Evolutionary conservation across 2,329 filamentous ascomycete species (phyloP).

Genomic region (Mariannaea sp.): DNA sequence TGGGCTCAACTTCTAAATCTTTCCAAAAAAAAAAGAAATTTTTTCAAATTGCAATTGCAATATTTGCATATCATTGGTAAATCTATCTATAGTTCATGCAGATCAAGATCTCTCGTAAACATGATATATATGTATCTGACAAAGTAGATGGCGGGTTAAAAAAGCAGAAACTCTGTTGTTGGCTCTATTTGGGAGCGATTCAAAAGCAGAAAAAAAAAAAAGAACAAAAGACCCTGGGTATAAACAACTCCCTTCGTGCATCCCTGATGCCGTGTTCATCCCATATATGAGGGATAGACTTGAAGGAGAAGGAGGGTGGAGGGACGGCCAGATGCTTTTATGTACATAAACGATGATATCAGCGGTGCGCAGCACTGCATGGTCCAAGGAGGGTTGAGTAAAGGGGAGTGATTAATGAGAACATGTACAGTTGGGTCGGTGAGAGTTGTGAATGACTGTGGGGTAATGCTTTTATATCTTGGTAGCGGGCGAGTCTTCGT

Average conservation of each 20-base stretch:
- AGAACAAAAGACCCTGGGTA: slow-evolving; percentile 29
- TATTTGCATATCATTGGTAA: slow-evolving; percentile 32
- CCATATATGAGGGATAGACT: slow-evolving; percentile 14
- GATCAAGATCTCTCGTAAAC: slow-evolving; percentile 1
- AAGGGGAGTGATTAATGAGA: slow-evolving; percentile 4
- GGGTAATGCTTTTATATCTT: not conserved
- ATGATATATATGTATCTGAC: slow-evolving; percentile 1
- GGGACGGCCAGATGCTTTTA: slow-evolving; percentile 1
- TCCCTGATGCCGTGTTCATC: slow-evolving; percentile 7
- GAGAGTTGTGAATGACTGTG: not conserved
- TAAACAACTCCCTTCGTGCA: slow-evolving; percentile 30
- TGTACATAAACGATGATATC: not conserved
- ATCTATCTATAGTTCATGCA: slow-evolving; percentile 21
- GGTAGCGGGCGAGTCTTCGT: not conserved
- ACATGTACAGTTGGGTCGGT: not conserved
- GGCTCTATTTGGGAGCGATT: not conserved
- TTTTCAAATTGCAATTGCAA: slow-evolving; percentile 6
- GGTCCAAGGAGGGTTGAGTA: not conserved
- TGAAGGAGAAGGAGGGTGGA: too few species aligned
- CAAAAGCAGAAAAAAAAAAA: slow-evolving; percentile 13
- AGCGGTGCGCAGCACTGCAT: slow-evolving; percentile 8
- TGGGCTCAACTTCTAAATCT: too few species aligned
- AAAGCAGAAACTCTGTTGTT: slow-evolving; percentile 3
- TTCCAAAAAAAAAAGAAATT: too few species aligned
- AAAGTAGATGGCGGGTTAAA: slow-evolving; percentile 10